Percentiles rank a stretch among this genome's conserved stretches.
These are phyloP conservation scores for Solanum hybrid DNA, from an alignment of 305 asterid genomes.

Conservation along the genomic window DNA sequence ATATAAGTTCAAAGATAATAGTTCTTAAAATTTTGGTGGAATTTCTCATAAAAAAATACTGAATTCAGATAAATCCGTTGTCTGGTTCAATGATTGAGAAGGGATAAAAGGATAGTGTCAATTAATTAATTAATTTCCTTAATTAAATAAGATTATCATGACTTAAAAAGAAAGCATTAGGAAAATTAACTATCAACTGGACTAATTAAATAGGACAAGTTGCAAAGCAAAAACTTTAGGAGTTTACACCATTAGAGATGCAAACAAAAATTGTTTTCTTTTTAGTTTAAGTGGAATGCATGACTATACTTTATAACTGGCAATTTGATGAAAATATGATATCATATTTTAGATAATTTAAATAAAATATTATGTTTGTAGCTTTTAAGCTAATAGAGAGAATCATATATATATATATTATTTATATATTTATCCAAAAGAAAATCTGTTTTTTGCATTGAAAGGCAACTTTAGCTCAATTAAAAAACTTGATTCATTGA, in stretches of 20 bases:
- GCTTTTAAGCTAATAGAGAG: background rate
- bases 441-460: background rate
- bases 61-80: background rate
- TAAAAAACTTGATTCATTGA: background rate
- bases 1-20: background rate
- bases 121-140: background rate
- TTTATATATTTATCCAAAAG: background rate
- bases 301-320: background rate
- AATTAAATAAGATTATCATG: background rate
- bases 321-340: background rate
- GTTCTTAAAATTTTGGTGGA: background rate
- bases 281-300: background rate
- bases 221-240: background rate
- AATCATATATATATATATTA: background rate
- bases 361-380: background rate
- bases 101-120: background rate
- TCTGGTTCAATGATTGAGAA: background rate
- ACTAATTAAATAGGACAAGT: background rate
- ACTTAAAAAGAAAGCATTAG: background rate
- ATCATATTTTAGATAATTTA: background rate
- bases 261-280: background rate
- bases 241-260: background rate
- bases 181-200: background rate
- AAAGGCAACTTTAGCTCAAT: background rate
- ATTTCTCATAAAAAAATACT: background rate